phyloP scores from a whole-genome alignment of 164 flowering plant genomes.

The Tetrastigma voinierianum region DNA sequence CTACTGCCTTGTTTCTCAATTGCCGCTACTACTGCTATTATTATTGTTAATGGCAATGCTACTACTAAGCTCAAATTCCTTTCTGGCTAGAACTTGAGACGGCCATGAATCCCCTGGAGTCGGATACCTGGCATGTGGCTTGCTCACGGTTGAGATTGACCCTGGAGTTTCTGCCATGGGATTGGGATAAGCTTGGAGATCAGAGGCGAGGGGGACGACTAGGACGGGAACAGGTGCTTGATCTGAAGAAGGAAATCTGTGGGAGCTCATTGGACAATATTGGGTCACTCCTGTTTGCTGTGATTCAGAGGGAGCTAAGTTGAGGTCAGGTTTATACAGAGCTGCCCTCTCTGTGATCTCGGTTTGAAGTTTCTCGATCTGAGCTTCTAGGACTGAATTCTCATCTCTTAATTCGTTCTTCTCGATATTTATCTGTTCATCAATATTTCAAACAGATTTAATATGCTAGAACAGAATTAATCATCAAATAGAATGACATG shows the following conservation, averaged over 20 bases:
- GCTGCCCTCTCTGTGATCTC: constrained; percentile 23
- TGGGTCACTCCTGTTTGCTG: constrained; percentile 19
- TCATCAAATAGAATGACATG: background rate
- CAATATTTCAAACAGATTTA: background rate
- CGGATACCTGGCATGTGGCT: constrained; percentile 45
- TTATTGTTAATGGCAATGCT: too few species aligned
- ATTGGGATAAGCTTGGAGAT: constrained; percentile 27
- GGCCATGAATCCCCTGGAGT: constrained; percentile 35
- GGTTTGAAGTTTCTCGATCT: constrained; percentile 24
- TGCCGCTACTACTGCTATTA: constrained; percentile 4
- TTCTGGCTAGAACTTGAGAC: constrained; percentile 18
- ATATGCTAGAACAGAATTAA: background rate
- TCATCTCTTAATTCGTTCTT: constrained; percentile 44
- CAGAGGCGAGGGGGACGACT: constrained; percentile 45
- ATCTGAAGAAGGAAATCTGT: constrained; percentile 25
- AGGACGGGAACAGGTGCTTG: constrained; percentile 39
- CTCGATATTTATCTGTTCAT: constrained; percentile 36
- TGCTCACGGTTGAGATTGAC: constrained; percentile 27
- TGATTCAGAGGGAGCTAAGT: constrained; percentile 27
- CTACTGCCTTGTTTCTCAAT: constrained; percentile 1
- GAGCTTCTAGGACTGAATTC: constrained; percentile 26
- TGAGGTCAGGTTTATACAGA: constrained; percentile 38
- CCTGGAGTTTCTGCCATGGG: constrained; percentile 15
- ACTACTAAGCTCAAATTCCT: constrained; percentile 11
- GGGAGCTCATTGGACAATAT: constrained; percentile 16